phyloP scores from a whole-genome alignment of 2,329 filamentous ascomycete species.

The Pestalotiopsis sp. region DNA sequence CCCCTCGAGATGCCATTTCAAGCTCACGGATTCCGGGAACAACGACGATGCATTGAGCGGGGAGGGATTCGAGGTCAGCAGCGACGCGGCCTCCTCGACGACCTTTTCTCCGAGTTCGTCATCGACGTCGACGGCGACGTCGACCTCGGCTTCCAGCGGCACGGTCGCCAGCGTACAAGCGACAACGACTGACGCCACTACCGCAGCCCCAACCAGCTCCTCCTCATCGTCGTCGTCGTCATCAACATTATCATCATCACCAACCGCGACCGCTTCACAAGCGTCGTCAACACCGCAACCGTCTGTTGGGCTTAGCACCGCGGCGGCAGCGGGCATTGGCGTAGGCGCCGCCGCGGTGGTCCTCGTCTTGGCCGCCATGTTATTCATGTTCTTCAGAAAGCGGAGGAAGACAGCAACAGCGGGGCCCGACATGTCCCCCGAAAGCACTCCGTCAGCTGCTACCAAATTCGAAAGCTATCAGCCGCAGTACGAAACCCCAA shows the following conservation, averaged over 20 bases:
- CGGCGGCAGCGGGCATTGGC: background rate
- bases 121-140: background rate
- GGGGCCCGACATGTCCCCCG: background rate
- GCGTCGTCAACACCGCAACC: background rate
- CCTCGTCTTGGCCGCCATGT: background rate
- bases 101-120: background rate
- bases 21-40: background rate
- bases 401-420: background rate
- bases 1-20: background rate
- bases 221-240: background rate
- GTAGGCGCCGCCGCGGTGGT: background rate
- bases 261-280: background rate
- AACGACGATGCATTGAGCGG: background rate
- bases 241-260: background rate
- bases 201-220: background rate
- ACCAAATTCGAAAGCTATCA: background rate
- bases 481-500: background rate
- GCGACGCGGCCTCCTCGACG: background rate
- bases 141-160: background rate
- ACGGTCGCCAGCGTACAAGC: background rate
- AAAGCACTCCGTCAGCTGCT: background rate
- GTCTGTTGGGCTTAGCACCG: too few relatives aligned
- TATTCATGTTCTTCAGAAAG: background rate
- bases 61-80: background rate
- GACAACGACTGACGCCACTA: background rate